Evolutionary conservation across 2,329 filamentous ascomycete genomes (phyloP), one percentile per base, ranked within the genome.

Genomic region (Clonostachys rosea): DNA sequence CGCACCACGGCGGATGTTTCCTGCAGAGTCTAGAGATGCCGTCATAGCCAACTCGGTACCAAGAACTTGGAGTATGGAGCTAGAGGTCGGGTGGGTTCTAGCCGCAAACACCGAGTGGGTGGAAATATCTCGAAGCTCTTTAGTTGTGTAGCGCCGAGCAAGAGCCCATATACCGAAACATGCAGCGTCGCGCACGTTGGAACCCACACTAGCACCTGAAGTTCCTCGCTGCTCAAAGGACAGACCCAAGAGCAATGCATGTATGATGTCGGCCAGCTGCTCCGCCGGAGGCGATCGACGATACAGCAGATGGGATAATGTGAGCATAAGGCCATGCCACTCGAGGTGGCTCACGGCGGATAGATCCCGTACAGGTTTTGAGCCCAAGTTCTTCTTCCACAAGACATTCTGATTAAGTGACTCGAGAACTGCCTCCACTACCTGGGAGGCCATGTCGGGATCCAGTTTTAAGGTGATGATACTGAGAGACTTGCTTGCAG

Each of bases 141-240:
- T 60, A 0, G 91, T 96, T 2, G 81, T 84, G 58, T 97, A 99
- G 47, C 92, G 85, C 47, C 94, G 80, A 18, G 92, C 89, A 8
- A 97, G 65, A 2, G 91, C 87, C 94, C 94, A 99, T 20, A 97
- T 86, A 7, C 94, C 94, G 62, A 97, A 99, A 62, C 91, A 96
- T 4, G 94, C 90, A 12, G 94, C 92, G 69, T 99, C 94, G 42
- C 94, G 83, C 14, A 99, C 91, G 56, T 95, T 96, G 2, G 89
- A 86, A 3, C 94, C 94, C 11, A 92, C 75, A 4, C 89, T 91
- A 12, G 79, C 83, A n/a, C 94, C 92, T 4, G 89, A 90, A 1
- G 89, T 81, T 42, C 86, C 88, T 49, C 91, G 80, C 59, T 96
- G 90, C 64, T 99, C 91, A 60, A 97, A 99, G 1, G 84, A 83